These are phyloP conservation scores for Euphorbia neoarborescens DNA, from an alignment of 441 rosid species.

Conservation along the genomic window DNA sequence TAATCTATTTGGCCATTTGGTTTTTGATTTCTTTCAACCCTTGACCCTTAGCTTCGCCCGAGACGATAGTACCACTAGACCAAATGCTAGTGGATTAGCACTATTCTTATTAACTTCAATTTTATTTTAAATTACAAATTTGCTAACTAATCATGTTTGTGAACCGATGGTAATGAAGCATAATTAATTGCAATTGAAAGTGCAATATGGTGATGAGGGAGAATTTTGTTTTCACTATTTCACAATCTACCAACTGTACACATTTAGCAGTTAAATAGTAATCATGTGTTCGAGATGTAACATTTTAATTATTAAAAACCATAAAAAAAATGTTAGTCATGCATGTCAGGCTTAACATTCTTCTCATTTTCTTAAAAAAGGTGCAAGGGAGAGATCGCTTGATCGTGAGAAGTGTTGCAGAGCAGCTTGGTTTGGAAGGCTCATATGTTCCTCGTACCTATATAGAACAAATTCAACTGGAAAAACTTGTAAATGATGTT, in stretches of 20 bases:
- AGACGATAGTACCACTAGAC: no score
- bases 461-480: slow-evolving; percentile 91
- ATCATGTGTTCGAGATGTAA: not conserved
- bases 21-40: no score
- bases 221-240: not conserved
- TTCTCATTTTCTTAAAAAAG: slow-evolving; percentile 30
- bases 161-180: not conserved
- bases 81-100: no score
- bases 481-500: slow-evolving; percentile 78
- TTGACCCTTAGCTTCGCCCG: no score
- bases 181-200: not conserved
- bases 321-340: not conserved
- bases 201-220: not conserved
- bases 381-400: slow-evolving; percentile 93
- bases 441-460: slow-evolving; percentile 83
- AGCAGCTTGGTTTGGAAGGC: slow-evolving; percentile 82
- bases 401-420: slow-evolving; percentile 53
- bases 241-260: not conserved
- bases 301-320: not conserved
- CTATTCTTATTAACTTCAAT: not conserved
- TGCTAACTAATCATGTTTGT: not conserved
- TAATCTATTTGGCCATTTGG: no score
- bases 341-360: not conserved
- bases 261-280: not conserved
- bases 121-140: not conserved